Percentiles rank a stretch among this genome's conserved stretches.
Evolutionary conservation across 2,329 filamentous ascomycete species (phyloP).

Genomic region (Fusarium sp.): DNA sequence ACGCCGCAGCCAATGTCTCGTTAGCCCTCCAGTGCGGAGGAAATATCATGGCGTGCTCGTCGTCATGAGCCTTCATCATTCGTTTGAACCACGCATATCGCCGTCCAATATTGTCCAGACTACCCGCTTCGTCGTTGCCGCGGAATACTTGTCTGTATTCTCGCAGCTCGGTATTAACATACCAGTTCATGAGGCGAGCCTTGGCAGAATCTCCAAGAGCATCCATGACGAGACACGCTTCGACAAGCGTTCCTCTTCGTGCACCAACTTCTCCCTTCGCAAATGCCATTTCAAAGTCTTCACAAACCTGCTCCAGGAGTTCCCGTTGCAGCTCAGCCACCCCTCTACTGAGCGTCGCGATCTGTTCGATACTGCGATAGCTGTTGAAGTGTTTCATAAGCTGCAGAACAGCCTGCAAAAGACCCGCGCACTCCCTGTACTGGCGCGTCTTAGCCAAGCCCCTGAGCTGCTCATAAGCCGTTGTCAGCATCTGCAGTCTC

Average conservation of each 20-base stretch:
- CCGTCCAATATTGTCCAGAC: conserved; percentile 93
- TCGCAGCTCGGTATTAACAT: conserved; percentile 94
- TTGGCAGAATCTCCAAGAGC: conserved; percentile 89
- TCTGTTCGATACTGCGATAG: conserved; percentile 97
- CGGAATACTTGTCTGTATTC: conserved; percentile 97
- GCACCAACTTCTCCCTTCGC: conserved; percentile 84
- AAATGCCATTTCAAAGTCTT: conserved; percentile 97
- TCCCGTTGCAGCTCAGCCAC: conserved; percentile 94
- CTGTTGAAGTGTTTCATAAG: conserved; percentile 99
- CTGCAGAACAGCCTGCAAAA: conserved; percentile 95
- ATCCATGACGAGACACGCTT: conserved; percentile 95
- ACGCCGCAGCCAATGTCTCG: conserved; percentile 88
- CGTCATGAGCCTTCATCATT: conserved; percentile 94
- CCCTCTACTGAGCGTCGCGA: conserved; percentile 90
- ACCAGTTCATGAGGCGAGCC: conserved; percentile 89
- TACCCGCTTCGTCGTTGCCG: conserved; percentile 96
- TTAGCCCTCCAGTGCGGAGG: conserved; percentile 89
- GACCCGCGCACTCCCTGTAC: conserved; percentile 92
- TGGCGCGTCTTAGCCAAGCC: conserved; percentile 86
- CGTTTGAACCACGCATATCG: conserved; percentile 97
- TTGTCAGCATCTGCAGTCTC: conserved; percentile 97
- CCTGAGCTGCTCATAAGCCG: conserved; percentile 95
- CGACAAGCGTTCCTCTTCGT: conserved; percentile 77
- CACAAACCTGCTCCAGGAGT: conserved; percentile 95
- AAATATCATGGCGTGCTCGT: conserved; percentile 90